phyloP scores from a whole-genome alignment of 805 yeast genomes.

The Zygoascus biomembranicola region DNA sequence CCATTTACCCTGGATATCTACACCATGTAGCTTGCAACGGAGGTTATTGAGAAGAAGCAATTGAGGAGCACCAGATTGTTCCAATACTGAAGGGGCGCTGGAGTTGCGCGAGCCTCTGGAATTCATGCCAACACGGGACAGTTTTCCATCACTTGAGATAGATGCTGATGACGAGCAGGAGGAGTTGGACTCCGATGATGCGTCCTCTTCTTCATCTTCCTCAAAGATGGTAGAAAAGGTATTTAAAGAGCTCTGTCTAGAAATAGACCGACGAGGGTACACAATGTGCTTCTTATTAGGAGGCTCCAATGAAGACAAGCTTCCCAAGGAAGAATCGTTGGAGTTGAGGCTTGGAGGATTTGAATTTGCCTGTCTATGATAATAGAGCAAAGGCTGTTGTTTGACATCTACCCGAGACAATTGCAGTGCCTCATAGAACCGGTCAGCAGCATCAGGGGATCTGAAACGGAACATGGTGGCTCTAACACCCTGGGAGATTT shows the following conservation, averaged over 20 bases:
- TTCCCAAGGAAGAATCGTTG: conserved; percentile 13
- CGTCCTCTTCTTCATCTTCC: conserved; percentile 3
- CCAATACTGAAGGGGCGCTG: background rate
- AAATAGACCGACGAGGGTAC: background rate
- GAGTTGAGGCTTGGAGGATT: conserved; percentile 14
- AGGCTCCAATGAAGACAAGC: conserved; percentile 4
- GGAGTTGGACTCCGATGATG: background rate
- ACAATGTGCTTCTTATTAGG: background rate
- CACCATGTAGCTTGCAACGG: conserved; percentile 13
- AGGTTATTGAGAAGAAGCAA: conserved; percentile 18
- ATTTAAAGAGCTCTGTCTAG: background rate
- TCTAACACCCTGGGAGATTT: conserved; percentile 9
- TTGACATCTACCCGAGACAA: conserved; percentile 12
- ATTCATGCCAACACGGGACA: no score
- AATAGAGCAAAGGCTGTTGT: conserved; percentile 15
- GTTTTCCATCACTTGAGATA: background rate
- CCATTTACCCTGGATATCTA: conserved; percentile 13
- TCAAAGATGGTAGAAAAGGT: background rate
- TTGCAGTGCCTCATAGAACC: conserved; percentile 15
- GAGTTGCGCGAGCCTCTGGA: background rate
- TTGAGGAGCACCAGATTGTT: conserved; percentile 4
- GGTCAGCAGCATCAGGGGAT: conserved; percentile 10
- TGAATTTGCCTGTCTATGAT: background rate
- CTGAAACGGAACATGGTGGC: conserved; percentile 18
- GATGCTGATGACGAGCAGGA: background rate